These are phyloP conservation scores for Quillaja saponaria DNA, from an alignment of 306 rosid species.

Conservation along the genomic window DNA sequence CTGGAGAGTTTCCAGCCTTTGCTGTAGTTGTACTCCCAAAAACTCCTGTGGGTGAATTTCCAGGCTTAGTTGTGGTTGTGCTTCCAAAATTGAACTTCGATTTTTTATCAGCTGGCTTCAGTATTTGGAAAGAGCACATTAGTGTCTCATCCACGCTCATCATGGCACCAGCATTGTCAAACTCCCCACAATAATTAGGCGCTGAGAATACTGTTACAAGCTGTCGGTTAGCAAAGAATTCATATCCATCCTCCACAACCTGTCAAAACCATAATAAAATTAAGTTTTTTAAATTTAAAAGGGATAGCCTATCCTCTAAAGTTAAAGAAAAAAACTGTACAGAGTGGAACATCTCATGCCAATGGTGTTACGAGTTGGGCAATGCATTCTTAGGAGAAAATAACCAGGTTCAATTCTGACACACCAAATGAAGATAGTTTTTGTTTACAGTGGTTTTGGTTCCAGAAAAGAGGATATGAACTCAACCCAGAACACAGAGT, in stretches of 20 bases:
- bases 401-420: conserved; percentile 5
- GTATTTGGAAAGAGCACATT: conserved; percentile 96
- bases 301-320: conserved; percentile 14
- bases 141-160: conserved; percentile 96
- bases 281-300: conserved; percentile 24
- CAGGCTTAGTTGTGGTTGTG: conserved; percentile 65
- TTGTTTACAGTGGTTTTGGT: conserved; percentile 20
- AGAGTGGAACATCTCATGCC: conserved; percentile 15
- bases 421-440: background rate
- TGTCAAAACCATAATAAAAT: conserved; percentile 33
- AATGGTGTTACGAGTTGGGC: conserved; percentile 4
- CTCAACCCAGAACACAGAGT: conserved; percentile 23
- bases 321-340: conserved; percentile 13
- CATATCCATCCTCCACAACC: conserved; percentile 97
- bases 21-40: conserved; percentile 41
- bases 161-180: conserved; percentile 98
- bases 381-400: conserved; percentile 14
- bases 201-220: conserved; percentile 96
- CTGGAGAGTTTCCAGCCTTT: conserved; percentile 34
- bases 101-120: conserved; percentile 78
- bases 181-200: conserved; percentile 95
- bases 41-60: conserved; percentile 60
- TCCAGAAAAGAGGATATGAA: conserved; percentile 26
- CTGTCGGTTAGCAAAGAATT: conserved; percentile 82
- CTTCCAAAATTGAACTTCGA: conserved; percentile 57